Evolutionary conservation across 2,329 filamentous ascomycete genomes (phyloP), one percentile per base, ranked within the genome.

Genomic region (Camptophora hylomeconis): DNA sequence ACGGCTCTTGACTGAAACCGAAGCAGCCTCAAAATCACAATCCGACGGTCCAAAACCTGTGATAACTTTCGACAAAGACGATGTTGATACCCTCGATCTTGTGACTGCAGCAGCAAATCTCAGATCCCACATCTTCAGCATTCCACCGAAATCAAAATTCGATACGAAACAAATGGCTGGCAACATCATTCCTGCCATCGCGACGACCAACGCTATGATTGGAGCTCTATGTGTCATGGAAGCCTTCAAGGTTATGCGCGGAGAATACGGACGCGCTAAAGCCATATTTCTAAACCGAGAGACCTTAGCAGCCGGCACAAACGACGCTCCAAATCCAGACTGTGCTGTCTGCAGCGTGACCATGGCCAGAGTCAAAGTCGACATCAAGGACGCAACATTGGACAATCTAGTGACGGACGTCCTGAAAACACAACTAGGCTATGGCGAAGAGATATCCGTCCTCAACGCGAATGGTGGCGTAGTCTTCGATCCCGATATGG

Each of bases 131-230:
- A 67, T 92, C n/a, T 98, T 98, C 49, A 79, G 75, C 32, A 93
- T 98, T 33, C 80, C 87, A 30, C 60, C 65, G 4, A 87, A 83
- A 52, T 92, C 84, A 13, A 83, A 92, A 35, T 98, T 95, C 48
- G 86, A 95, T 49, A 86, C 89, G 46, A 98, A 98, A 60, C 71
- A 98, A 57, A 98, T 95, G 87, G 89, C 89, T 3, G 89, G 89
- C 30, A 98, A 98, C 51, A 98, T 98, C 46, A 98, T 98, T 37
- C 89, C 89, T 2, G 89, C 89, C 2, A 98, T 98, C 49, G 89
- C 89, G 4, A 98, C 89, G 0, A 95, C 89, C 0, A 98, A 98
- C 52, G 89, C 89, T 10, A 92, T 95, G 52, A 87, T 89, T 2
- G 89, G 89, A 10, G 80, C 83, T 8, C 67, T 98, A 7, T 95